Evolutionary conservation across 2,329 filamentous ascomycete species (phyloP).

Genomic region (Rosellinia necatrix): DNA sequence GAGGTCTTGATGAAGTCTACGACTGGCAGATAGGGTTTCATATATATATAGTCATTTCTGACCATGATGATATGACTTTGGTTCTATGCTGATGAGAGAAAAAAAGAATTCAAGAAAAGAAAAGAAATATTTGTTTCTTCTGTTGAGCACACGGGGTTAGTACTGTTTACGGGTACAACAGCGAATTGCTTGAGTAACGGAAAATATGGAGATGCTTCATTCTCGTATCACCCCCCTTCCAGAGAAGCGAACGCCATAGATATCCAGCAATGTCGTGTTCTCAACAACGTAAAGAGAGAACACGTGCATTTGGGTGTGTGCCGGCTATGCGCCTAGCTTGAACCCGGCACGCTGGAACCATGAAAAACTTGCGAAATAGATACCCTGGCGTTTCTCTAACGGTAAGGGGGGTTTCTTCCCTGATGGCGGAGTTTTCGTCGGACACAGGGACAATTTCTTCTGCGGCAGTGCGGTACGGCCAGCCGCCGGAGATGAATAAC

Average conservation of each 20-base stretch:
- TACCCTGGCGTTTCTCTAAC: not conserved
- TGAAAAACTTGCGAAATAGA: slow-evolving; percentile 4
- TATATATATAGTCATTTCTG: slow-evolving; percentile 5
- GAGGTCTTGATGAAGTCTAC: not conserved
- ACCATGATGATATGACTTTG: not conserved
- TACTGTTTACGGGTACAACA: not conserved
- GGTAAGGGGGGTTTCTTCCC: not conserved
- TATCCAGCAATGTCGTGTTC: not conserved
- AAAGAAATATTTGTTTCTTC: slow-evolving; percentile 3
- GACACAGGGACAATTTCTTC: not conserved
- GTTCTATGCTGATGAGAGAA: not conserved
- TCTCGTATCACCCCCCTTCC: not conserved
- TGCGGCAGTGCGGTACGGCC: not conserved
- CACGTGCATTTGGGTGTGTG: not conserved
- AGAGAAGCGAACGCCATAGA: not conserved
- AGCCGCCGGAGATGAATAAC: not conserved
- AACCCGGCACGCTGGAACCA: slow-evolving; percentile 21
- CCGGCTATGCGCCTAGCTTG: not conserved
- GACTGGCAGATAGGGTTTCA: not conserved
- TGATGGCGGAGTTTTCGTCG: not conserved
- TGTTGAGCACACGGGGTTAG: not conserved
- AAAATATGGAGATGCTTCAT: not conserved
- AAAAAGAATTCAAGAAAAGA: not conserved
- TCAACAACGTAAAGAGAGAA: not conserved
- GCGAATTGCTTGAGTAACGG: not conserved